Base-by-base conservation (phyloP, 2,329 filamentous ascomycete species). In the Talaromyces sp. region DNA sequence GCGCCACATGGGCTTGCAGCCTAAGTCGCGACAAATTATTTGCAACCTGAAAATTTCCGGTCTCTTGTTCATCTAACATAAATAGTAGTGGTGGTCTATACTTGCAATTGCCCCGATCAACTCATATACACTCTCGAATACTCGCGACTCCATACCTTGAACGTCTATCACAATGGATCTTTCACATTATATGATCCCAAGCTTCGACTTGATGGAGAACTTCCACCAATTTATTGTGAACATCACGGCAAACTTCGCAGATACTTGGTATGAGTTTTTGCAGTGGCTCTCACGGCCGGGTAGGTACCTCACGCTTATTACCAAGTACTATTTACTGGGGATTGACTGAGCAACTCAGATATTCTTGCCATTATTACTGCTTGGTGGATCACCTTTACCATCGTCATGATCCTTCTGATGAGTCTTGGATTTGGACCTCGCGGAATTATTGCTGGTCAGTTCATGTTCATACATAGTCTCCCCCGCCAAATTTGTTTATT, bases 341-440 rank as follows among this genome's bases (percentile, higher is more conserved):
- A 10, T 40, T 40, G 17, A 21, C 22, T 48, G 13, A 48, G 19
- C 7, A 11, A 3, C 10, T 52, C 36, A 52, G 48, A 52, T 37
- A 36, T 52, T 13, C 48, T 52, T 11, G 48, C 48, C 5, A n/a
- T 52, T 25, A 52, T 52, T 19, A 52, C 33, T 19, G 48, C 48
- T 35, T 52, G 48, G 48, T 19, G n/a, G 28, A 52, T 52, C 13
- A 52, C 48, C 9, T 52, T 52, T 19, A 52, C 48, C 31, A n/a
- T 52, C n/a, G 31, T 52, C 25, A 52, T 37, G 31, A 19, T 21
- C 9, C 10, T 52, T 33, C 17, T 52, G 11, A 35, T 37, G 28
- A 35, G 22, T 36, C 48, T 52, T 19, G 48, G 48, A 35, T 52
- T 52, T 36, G n/a, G 48, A 25, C 48, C 48, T 19, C 2, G n/a